Evolutionary conservation across 202 grass and related monocot species (phyloP).

Genomic region (Zizania palustris): DNA sequence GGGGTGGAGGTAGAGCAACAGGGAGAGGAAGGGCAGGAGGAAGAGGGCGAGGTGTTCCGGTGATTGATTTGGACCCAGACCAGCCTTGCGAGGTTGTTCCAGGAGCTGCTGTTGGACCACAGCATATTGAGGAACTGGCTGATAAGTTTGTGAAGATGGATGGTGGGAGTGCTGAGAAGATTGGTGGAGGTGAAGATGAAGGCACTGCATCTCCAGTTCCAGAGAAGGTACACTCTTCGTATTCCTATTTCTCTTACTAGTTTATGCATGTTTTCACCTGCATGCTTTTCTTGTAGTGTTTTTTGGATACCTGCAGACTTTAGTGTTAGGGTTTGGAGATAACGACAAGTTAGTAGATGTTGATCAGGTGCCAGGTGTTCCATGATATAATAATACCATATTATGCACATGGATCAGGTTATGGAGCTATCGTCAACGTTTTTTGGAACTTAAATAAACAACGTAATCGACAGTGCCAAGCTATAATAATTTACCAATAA

Average conservation of each 20-base stretch:
- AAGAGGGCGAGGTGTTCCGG: conserved; percentile 64
- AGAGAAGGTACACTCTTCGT: conserved; percentile 65
- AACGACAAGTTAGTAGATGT: conserved; percentile 14
- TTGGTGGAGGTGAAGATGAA: conserved; percentile 74
- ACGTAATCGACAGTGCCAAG: conserved; percentile 2
- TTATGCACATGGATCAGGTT: conserved; percentile 3
- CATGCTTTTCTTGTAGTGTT: conserved; percentile 14
- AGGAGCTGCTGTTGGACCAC: conserved; percentile 52
- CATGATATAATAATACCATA: background rate
- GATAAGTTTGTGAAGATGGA: conserved; percentile 76
- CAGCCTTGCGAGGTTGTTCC: conserved; percentile 69
- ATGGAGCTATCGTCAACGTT: background rate
- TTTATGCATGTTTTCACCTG: conserved; percentile 18
- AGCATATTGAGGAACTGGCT: conserved; percentile 38
- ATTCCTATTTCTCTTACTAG: conserved; percentile 17
- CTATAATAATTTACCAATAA: background rate
- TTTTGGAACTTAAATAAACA: background rate
- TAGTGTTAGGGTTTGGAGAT: conserved; percentile 25
- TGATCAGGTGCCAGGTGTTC: background rate
- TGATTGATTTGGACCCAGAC: conserved; percentile 85
- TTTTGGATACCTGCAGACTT: background rate
- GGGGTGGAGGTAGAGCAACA: conserved; percentile 63
- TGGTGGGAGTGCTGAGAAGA: conserved; percentile 82
- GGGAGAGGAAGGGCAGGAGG: conserved; percentile 59
- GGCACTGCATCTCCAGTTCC: conserved; percentile 70